Conservation (phyloP, 805 yeast genomes). For the Wickerhamiella kazuoi region DNA sequence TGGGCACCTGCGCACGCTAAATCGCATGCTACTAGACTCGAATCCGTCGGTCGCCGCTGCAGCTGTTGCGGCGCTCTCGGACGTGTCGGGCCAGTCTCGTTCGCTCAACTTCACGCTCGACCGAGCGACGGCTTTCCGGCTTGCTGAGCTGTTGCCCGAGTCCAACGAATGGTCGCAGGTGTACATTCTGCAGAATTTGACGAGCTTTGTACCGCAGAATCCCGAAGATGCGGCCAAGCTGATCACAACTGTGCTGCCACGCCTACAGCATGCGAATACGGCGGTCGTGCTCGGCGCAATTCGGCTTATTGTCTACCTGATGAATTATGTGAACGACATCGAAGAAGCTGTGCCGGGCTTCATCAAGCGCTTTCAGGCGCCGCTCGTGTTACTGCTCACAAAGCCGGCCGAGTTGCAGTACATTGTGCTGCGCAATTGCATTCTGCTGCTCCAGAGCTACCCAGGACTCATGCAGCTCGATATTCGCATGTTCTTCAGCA, state of each 20-base stretch:
- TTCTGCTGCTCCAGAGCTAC: conserved; percentile 32
- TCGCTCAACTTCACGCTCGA: conserved; percentile 37
- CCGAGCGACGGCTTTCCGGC: conserved; percentile 27
- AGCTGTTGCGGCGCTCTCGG: conserved; percentile 49
- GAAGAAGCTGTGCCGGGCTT: conserved; percentile 38
- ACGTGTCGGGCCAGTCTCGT: conserved; percentile 40
- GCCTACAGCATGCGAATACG: conserved; percentile 62
- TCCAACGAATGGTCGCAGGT: conserved; percentile 56
- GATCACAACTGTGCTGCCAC: conserved; percentile 49
- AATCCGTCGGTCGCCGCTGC: conserved; percentile 49
- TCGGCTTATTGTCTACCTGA: conserved; percentile 50
- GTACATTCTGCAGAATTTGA: conserved; percentile 44
- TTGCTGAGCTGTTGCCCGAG: conserved; percentile 26
- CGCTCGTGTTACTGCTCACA: conserved; percentile 43
- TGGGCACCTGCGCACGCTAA: conserved; percentile 32
- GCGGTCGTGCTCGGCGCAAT: conserved; percentile 65
- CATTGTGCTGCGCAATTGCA: conserved; percentile 62
- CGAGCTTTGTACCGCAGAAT: conserved; percentile 52
- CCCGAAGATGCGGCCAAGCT: conserved; percentile 47
- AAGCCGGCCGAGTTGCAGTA: conserved; percentile 76
- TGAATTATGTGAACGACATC: conserved; percentile 49
- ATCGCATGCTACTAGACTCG: conserved; percentile 36
- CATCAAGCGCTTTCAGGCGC: conserved; percentile 39
- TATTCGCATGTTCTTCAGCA: conserved; percentile 67
- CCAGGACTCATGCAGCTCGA: conserved; percentile 26